These are phyloP conservation scores for Conticribra weissflogii DNA, from an alignment of 108 stramenopile species.

Conservation along the genomic window DNA sequence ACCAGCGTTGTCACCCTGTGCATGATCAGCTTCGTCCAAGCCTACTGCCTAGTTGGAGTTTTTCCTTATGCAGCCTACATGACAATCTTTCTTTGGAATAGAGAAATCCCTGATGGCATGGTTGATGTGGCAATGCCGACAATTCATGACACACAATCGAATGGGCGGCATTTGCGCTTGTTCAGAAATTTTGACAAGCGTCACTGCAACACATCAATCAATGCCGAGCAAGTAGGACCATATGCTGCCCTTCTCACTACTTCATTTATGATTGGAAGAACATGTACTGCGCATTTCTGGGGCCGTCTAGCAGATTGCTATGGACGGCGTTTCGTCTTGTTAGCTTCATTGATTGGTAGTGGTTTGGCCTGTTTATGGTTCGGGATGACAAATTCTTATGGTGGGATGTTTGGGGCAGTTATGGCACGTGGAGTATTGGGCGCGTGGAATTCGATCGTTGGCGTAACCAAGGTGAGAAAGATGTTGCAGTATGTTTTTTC, in stretches of 20 bases:
- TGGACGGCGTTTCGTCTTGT: slow-evolving; percentile 63
- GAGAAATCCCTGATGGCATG: no score
- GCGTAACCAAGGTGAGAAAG: no score
- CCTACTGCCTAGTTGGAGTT: slow-evolving; percentile 59
- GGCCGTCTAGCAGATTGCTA: slow-evolving; percentile 65
- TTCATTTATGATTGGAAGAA: slow-evolving; percentile 73
- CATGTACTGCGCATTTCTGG: slow-evolving; percentile 57
- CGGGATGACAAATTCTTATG: slow-evolving; percentile 60
- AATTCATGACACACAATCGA: neutral
- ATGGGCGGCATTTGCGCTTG: neutral
- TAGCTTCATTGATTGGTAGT: slow-evolving; percentile 46
- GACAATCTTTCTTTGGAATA: slow-evolving; percentile 45
- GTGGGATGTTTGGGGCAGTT: slow-evolving; percentile 39
- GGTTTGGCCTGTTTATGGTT: slow-evolving; percentile 59
- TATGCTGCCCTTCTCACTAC: slow-evolving; percentile 73
- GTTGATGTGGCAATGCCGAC: neutral
- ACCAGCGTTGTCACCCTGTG: slow-evolving; percentile 18
- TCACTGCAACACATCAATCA: slow-evolving; percentile 1
- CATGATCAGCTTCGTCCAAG: slow-evolving; percentile 28
- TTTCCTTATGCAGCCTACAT: slow-evolving; percentile 79
- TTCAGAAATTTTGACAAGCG: neutral
- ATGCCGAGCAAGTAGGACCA: slow-evolving; percentile 55
- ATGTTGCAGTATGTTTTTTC: no score
- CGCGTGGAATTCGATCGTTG: slow-evolving; percentile 60
- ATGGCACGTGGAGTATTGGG: slow-evolving; percentile 55